These are phyloP conservation scores for Chalaropsis thielavioides DNA, from an alignment of 2,329 filamentous ascomycete genomes.

Conservation along the genomic window DNA sequence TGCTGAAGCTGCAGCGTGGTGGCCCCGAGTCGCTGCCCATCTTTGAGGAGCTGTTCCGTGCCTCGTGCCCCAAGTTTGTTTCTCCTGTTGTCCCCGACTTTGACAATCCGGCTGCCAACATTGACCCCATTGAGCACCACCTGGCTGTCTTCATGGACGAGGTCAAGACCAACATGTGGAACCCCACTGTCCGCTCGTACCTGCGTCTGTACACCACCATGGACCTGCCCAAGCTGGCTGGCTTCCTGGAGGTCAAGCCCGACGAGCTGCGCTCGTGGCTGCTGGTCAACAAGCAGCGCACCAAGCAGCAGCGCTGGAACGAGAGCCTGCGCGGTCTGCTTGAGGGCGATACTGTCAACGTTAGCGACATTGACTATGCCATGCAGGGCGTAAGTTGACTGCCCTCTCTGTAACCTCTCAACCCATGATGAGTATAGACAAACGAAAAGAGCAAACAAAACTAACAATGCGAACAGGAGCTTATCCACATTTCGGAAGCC, in stretches of 20 bases:
- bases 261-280: conserved; percentile 90
- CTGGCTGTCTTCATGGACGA: conserved; percentile 98
- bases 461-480: conserved; percentile 41
- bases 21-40: conserved; percentile 89
- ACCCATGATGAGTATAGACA: conserved; percentile 7
- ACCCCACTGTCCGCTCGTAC: conserved; percentile 95
- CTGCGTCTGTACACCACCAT: conserved; percentile 98
- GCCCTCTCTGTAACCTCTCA: neutral
- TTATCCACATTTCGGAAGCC: conserved; percentile 97
- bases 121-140: conserved; percentile 96
- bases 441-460: too few species aligned
- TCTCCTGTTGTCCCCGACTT: conserved; percentile 93
- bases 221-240: conserved; percentile 95
- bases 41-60: conserved; percentile 95
- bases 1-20: conserved; percentile 89
- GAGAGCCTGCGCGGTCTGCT: conserved; percentile 67
- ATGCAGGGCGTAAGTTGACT: conserved; percentile 64
- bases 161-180: conserved; percentile 98
- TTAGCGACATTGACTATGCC: conserved; percentile 92
- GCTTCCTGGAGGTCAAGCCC: conserved; percentile 93
- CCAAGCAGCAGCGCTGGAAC: conserved; percentile 86
- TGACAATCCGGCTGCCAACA: conserved; percentile 87
- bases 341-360: conserved; percentile 84
- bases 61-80: conserved; percentile 99
- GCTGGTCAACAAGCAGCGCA: conserved; percentile 96